Evolutionary conservation across 2,329 filamentous ascomycete genomes (phyloP), one percentile per base, ranked within the genome.

Genomic region (Macrophomina tecta): DNA sequence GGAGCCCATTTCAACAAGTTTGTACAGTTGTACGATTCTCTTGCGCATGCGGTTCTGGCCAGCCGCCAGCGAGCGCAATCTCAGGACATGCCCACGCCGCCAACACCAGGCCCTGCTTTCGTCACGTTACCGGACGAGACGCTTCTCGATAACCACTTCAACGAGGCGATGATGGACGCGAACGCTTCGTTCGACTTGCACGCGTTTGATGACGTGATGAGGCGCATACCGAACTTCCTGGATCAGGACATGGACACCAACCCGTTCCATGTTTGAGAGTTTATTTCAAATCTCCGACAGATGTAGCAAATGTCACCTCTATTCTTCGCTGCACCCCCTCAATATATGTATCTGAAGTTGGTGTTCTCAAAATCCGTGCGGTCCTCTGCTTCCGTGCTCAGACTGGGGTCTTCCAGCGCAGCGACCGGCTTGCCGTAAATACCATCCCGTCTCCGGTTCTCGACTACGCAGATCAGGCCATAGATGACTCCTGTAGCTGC

Each of bases 321-420:
- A 38, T 38, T 38, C 11, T 11, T 6, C 36, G 8, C 30, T n/a
- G 18, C 18, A 1, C 1, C 30, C 18, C 48, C 23, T 71, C 77
- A 84, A 73, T 80, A 82, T 4, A 86, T 82, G 72, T 89, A 89
- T 67, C 86, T 80, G 75, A 89, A 89, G 68, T 84, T 85, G 36
- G 82, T 71, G 71, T 89, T 89, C 80, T 88, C 84, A 75, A 77
- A 80, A 72, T 90, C 87, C 5, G 87, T 89, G 72, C 87, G 78
- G 73, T 90, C 87, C 72, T 89, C 86, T 3, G 53, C 53, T 32
- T 56, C 53, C 1, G n/a, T 42, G 36, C 53, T 56, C 36, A 56
- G 18, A 42, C 53, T 40, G 18, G 36, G 53, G 30, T 42, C 53
- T 5, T 56, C 53, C 8, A 56, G 36, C 8, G 53, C 53, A 6